Conservation (phyloP, 495 filamentous ascomycete genomes). For the Daldinia caldariorum region DNA sequence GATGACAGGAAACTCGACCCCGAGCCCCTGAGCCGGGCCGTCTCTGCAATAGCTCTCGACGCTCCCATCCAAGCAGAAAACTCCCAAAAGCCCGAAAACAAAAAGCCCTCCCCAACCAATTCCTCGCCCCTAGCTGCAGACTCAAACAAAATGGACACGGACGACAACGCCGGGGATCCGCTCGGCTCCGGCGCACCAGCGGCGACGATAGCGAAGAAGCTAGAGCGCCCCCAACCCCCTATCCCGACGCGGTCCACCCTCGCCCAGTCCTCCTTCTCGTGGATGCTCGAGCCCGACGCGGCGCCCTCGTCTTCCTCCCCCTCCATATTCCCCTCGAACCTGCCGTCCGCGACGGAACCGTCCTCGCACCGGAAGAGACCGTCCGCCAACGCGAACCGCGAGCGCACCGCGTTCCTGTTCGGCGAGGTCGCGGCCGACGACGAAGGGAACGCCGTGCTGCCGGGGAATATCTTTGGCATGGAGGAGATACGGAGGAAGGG, state of each 20-base stretch:
- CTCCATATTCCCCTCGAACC: constrained; percentile 39
- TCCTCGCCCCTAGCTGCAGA: constrained; percentile 3
- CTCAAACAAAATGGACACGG: constrained; percentile 31
- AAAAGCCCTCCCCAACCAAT: constrained; percentile 1
- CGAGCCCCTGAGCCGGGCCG: constrained; percentile 37
- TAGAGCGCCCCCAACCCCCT: constrained; percentile 22
- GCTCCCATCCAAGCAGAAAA: constrained; percentile 15
- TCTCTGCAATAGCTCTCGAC: constrained; percentile 40
- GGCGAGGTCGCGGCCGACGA: constrained; percentile 56
- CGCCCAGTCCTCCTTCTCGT: constrained; percentile 88
- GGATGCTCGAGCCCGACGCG: constrained; percentile 80
- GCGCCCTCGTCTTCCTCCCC: constrained; percentile 19
- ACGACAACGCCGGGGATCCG: constrained; percentile 14
- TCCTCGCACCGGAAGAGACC: constrained; percentile 50
- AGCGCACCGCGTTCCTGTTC: constrained; percentile 66
- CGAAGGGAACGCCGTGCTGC: constrained; percentile 41
- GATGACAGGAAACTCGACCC: constrained; percentile 26
- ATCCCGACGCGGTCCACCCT: constrained; percentile 73
- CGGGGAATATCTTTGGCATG: constrained; percentile 59
- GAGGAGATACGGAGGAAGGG: constrained; percentile 55
- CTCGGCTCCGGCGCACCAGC: constrained; percentile 22
- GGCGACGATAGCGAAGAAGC: constrained; percentile 23
- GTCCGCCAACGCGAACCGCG: constrained; percentile 57
- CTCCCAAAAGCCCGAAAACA: constrained; percentile 7
- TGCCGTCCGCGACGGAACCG: constrained; percentile 13